Base-by-base conservation (phyloP, 441 rosid genomes). In the Gossypium davidsonii region DNA sequence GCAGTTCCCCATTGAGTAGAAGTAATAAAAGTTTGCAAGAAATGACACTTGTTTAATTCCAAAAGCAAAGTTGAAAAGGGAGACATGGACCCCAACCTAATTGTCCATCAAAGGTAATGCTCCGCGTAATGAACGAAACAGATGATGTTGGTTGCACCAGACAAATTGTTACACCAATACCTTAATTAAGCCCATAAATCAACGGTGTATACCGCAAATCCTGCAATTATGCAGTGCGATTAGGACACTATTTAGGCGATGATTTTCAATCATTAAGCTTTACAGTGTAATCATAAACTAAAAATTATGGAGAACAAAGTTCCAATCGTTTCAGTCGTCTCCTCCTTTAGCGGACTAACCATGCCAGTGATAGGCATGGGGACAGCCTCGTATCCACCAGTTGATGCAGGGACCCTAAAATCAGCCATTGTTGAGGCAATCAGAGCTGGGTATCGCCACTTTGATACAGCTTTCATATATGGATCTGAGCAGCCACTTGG, bases 401-500 rank as follows among this genome's bases (percentile, higher is more conserved):
- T 61, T 0, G 82, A 80, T 25, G 70, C 83, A 21, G 82, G 73
- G 21, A 78, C 74, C 3, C 69, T 68, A 1, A 85, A 85, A 71
- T 53, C 78, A 1, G 89, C 80, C 0, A 70, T 84, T 71, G 78
- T 89, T 26, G 79, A 84, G 51, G 90, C 91, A 1, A 84, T 89
- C 20, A 79, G 79, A 78, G 76, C 82, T 9, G 93, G 93, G 11
- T 85, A 87, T 68, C 72, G 88, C 28, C 93, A 85, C 39, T 89
- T 89, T 9, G 91, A 89, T 71, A 87, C 89, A 3, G 87, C 93
- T 56, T 37, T 84, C 2, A 39, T 84, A 0, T 89, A 89, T 23
- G 57, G 31, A 46, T 79, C 86, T 1, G 90, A 89, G 78, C 81
- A 83, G 82, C 85, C 86, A 1, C 78, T 89, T 7, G 93, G 93